Evolutionary conservation across 495 filamentous ascomycete genomes (phyloP), one percentile per base, ranked within the genome.

Genomic region (Parathielavia hyrcaniae): DNA sequence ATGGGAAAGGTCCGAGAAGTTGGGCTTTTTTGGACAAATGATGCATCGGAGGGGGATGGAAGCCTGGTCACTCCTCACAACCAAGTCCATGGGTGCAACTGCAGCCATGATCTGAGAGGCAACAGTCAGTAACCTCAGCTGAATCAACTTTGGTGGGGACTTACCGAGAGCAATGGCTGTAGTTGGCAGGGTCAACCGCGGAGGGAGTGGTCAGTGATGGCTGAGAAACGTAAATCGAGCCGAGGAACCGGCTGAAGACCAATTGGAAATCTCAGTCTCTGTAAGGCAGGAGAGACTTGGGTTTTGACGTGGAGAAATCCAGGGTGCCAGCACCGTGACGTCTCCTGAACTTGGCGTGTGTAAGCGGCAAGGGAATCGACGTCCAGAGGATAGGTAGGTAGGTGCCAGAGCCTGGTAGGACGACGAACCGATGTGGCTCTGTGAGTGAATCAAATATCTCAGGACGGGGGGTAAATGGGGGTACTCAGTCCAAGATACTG

Each of bases 1-100:
- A 64, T 96, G 91, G 16, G 90, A 95, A 35, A 89, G 72, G 67
- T 97, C 91, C 51, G 90, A 93, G 72, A 95, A 97, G 40, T 67
- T 74, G 12, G 89, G 87, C 53, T 79, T 81, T 61, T 86, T 87
- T 7, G 85, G 83, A 69, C 91, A 96, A 62, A 92, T 82, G 57
- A 75, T 86, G 80, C 91, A 96, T 61, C 79, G 72, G 30, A 96
- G 81, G 44, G 84, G 80, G 61, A 90, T 79, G 5, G 55, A 23
- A 23, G 32, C 34, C 44, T 54, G 50, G 36, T 61, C 59, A 20
- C 36, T 45, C 55, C 50, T 64, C 39, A 59, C 45, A 7, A 63
- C 58, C 55, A 61, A 16, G 19, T 64, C 67, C 65, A 71, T 70
- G 16, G 65, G 66, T 34, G 69, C 65, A 45, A 73, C 51, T 10